Percentiles rank a stretch among this genome's conserved stretches.
Evolutionary conservation across 257 asterid species (phyloP).

Genomic region (Rubia yunnanensis): DNA sequence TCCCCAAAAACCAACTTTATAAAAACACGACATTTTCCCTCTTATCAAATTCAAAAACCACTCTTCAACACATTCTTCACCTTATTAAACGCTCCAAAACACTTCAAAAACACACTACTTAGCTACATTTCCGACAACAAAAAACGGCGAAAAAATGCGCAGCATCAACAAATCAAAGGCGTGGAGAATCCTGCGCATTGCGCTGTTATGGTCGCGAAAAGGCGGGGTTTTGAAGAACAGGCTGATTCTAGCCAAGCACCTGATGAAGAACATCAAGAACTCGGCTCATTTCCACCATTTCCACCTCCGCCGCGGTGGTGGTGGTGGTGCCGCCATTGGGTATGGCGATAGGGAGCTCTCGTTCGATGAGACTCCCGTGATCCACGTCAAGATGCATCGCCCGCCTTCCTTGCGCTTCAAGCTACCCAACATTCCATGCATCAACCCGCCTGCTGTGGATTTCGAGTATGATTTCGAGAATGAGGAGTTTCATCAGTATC

Average conservation of each 20-base stretch:
- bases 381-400: slow-evolving; percentile 61
- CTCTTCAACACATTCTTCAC: background rate
- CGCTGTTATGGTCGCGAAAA: slow-evolving; percentile 58
- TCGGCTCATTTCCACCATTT: background rate
- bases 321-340: slow-evolving; percentile 25
- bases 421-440: slow-evolving; percentile 69
- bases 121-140: background rate
- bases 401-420: slow-evolving; percentile 64
- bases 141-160: slow-evolving; percentile 31
- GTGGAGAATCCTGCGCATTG: slow-evolving; percentile 53
- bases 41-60: background rate
- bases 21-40: background rate
- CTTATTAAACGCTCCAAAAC: no score
- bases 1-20: slow-evolving; percentile 3
- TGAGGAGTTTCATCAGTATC: background rate
- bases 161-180: slow-evolving; percentile 30
- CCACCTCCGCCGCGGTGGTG: background rate
- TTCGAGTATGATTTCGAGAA: slow-evolving; percentile 51
- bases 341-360: slow-evolving; percentile 66
- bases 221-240: slow-evolving; percentile 38
- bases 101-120: background rate
- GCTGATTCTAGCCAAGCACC: slow-evolving; percentile 24
- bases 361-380: slow-evolving; percentile 52
- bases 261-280: slow-evolving; percentile 42
- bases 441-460: slow-evolving; percentile 49